Evolutionary conservation across 106 monocot genomes (phyloP), one percentile per base, ranked within the genome.

Genomic region (Dioscorea dumetorum): DNA sequence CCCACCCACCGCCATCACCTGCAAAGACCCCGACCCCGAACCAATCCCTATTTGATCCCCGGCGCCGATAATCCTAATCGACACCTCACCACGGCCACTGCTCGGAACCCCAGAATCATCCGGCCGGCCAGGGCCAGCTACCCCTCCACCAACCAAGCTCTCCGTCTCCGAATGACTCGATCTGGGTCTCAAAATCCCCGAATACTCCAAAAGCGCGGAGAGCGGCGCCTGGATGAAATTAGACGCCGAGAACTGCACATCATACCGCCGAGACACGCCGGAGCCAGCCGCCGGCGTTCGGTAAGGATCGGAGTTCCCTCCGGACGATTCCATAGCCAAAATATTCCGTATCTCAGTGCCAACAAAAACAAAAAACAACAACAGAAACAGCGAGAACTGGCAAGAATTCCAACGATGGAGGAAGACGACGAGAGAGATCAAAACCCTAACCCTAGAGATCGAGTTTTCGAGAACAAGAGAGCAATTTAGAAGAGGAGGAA

Each of bases 221-320:
- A 94, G 67, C 48, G 87, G 94, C 62, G 87, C 83, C 76, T 82
- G 94, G 62, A 94, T 69, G 71, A 94, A 79, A 50, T 71, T 82
- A 11, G 90, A 82, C 5, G 90, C 70, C 4, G 84, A 94, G 56
- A 87, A 87, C 68, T 73, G 83, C 50, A 79, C 50, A 0, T 72
- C 79, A 63, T 87, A 89, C 64, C 85, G 53, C 77, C 86, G 69
- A 18, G 73, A 67, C 23, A 34, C 31, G 12, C 74, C 73, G 32
- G 73, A 69, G 23, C 59, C 49, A 54, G 59, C 71, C 17, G 66
- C 41, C 41, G 41, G 17, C 56, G 18, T 49, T 49, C 78, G 58
- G 32, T 62, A 61, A 50, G 53, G 32, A 31, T 24, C 51, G 14
- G 74, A 33, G 32, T 21, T 69, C 10, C 76, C 80, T 14, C 75